Evolutionary conservation across 2,329 filamentous ascomycete genomes (phyloP), one percentile per base, ranked within the genome.

Genomic region (Keithomyces neogunnii): DNA sequence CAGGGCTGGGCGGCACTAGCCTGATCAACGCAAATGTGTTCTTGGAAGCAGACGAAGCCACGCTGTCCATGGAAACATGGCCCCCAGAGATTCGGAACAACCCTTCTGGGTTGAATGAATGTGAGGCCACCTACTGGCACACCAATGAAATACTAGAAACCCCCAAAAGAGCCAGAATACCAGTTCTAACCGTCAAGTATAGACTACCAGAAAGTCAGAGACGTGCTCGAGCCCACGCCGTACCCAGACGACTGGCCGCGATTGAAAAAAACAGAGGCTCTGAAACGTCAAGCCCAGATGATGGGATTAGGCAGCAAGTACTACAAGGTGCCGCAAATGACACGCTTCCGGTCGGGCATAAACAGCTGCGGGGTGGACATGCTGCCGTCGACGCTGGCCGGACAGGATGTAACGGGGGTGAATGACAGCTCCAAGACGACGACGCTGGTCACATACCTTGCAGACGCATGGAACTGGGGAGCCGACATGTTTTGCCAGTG

Each of bases 391-490:
- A 73, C 75, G 0, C 67, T 82, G 28, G 80, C 79, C 0, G 83
- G 83, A 1, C 80, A 84, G 63, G 84, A 87, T 56, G 66, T 65
- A 39, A 85, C 82, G 0, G 84, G 83, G 1, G 57, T 84, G 52
- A 86, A 87, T 57, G 84, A 87, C 62, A 81, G 81, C 2, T 85
- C 80, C 32, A 86, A 86, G 65, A 85, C 76, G 19, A 83, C 78
- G 9, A 85, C 80, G 0, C 69, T 82, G 1, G 80, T 84, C 38
- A 87, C 83, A 0, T 87, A 87, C 58, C 68, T 87, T 6, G 74
- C 80, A 6, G 84, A 87, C 62, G 82, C 84, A 2, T 86, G 82
- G 83, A 84, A 85, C 59, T 84, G 82, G 81, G 84, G 83, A 7
- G 81, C 84, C 10, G 82, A 87, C 59, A 79, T 87, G 64, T 87